Conservation (phyloP, 2,329 filamentous ascomycete species). For the Aureobasidium sp. region DNA sequence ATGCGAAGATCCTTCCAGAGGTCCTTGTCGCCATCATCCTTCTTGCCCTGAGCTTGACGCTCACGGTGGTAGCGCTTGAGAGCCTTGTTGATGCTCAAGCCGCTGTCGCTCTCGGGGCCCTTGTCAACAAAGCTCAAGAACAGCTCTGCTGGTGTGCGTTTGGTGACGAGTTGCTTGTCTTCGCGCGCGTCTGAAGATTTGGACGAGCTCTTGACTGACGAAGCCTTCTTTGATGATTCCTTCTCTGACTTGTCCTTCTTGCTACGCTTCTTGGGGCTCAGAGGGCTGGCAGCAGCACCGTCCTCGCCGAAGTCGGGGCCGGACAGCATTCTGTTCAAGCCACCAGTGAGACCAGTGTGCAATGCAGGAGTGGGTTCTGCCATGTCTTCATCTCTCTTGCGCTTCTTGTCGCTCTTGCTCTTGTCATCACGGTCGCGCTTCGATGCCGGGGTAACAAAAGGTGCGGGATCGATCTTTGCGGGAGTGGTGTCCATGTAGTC, state of each 20-base stretch:
- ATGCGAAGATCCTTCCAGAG: slow-evolving; percentile 74
- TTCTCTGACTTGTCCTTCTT: slow-evolving; percentile 21
- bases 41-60: slow-evolving; percentile 35
- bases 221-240: slow-evolving; percentile 25
- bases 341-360: slow-evolving; percentile 83
- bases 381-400: slow-evolving; percentile 74
- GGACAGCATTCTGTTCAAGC: slow-evolving; percentile 66
- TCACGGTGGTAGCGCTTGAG: slow-evolving; percentile 86
- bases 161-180: slow-evolving; percentile 49
- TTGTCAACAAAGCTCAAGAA: slow-evolving; percentile 81
- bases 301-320: slow-evolving; percentile 38
- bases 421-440: slow-evolving; percentile 39
- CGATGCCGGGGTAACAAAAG: slow-evolving; percentile 34
- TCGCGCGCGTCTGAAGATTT: slow-evolving; percentile 21
- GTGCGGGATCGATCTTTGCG: slow-evolving; percentile 25
- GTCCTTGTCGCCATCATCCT: slow-evolving; percentile 71
- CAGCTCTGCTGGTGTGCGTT: slow-evolving; percentile 50
- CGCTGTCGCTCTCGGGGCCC: slow-evolving; percentile 74
- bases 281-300: slow-evolving; percentile 51
- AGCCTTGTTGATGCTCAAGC: slow-evolving; percentile 85
- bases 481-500: slow-evolving; percentile 61
- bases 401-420: slow-evolving; percentile 70
- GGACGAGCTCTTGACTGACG: slow-evolving; percentile 21
- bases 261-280: slow-evolving; percentile 45
- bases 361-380: slow-evolving; percentile 62